Percentiles rank a stretch among this genome's conserved stretches.
These are phyloP conservation scores for Sphenostylis stenocarpa DNA, from an alignment of 306 rosid genomes.

Conservation along the genomic window DNA sequence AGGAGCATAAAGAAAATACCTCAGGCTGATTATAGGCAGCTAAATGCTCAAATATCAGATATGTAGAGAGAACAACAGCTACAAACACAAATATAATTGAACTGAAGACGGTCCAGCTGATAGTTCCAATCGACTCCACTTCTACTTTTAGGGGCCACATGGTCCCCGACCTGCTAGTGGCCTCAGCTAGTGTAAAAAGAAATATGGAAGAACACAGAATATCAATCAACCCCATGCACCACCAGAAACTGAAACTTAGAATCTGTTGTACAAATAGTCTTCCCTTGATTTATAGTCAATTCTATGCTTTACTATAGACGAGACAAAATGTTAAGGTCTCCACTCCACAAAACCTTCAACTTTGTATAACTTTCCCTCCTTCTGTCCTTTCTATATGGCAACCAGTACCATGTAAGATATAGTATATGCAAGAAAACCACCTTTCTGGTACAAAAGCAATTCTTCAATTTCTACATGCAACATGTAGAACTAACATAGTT, in stretches of 20 bases:
- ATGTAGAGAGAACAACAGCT: constrained; percentile 83
- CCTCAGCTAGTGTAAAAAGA: constrained; percentile 60
- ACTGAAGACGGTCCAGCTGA: constrained; percentile 84
- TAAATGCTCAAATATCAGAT: constrained; percentile 88
- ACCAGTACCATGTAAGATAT: constrained; percentile 21
- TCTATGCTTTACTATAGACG: constrained; percentile 8
- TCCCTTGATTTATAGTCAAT: background rate
- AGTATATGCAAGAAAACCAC: constrained; percentile 7
- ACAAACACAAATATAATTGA: constrained; percentile 78
- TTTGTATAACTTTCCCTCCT: constrained; percentile 9
- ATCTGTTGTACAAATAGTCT: constrained; percentile 16
- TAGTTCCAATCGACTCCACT: constrained; percentile 49
- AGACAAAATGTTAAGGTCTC: constrained; percentile 4
- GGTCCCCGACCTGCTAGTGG: constrained; percentile 63
- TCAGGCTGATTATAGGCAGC: constrained; percentile 96
- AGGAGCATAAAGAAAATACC: constrained; percentile 48
- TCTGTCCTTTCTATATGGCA: constrained; percentile 26
- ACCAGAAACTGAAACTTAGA: constrained; percentile 28
- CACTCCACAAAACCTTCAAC: constrained; percentile 19
- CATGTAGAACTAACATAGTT: constrained; percentile 28
- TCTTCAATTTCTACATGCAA: constrained; percentile 23
- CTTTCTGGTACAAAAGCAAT: constrained; percentile 10
- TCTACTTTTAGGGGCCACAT: constrained; percentile 56
- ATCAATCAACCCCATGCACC: constrained; percentile 64
- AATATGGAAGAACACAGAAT: constrained; percentile 52